Percentiles rank a stretch among this genome's conserved stretches.
Conservation (phyloP, 768 basidiomycete species). For the Russula olivacea region DNA sequence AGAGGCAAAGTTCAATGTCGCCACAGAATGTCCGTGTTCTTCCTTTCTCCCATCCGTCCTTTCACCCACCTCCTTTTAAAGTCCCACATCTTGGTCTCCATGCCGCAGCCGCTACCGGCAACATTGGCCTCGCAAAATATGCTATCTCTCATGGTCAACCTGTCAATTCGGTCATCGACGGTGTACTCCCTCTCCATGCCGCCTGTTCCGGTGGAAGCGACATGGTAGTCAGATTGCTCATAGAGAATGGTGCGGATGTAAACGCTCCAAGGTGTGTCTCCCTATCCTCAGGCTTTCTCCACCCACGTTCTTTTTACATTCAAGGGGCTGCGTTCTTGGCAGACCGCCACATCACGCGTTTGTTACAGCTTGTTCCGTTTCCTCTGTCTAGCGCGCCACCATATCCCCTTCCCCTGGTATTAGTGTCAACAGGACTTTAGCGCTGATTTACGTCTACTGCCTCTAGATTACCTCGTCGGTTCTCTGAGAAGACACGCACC, state of each 20-base stretch:
- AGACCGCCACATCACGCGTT: not conserved
- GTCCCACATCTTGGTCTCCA: constrained; percentile 75
- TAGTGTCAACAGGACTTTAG: not conserved
- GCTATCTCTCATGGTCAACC: constrained; percentile 93
- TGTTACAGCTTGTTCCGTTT: not conserved
- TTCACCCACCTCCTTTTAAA: constrained; percentile 29
- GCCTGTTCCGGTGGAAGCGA: constrained; percentile 89
- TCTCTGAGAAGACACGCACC: constrained; percentile 64
- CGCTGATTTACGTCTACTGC: constrained; percentile 3
- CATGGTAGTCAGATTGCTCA: constrained; percentile 78
- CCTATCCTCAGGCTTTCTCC: not conserved
- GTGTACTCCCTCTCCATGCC: constrained; percentile 94
- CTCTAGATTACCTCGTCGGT: constrained; percentile 62
- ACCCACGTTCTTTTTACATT: not conserved
- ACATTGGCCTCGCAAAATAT: constrained; percentile 88
- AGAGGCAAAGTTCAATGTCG: constrained; percentile 49
- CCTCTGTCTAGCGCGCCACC: not conserved
- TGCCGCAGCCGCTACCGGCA: constrained; percentile 74
- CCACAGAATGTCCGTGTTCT: constrained; percentile 44
- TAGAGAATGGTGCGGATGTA: constrained; percentile 95
- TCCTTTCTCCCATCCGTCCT: not conserved
- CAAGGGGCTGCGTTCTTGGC: not conserved
- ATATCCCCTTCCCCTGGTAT: not conserved
- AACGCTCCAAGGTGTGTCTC: constrained; percentile 81
- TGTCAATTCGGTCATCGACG: constrained; percentile 91